These are phyloP conservation scores for Lactifluus volemus DNA, from an alignment of 768 basidiomycete genomes.

Conservation along the genomic window DNA sequence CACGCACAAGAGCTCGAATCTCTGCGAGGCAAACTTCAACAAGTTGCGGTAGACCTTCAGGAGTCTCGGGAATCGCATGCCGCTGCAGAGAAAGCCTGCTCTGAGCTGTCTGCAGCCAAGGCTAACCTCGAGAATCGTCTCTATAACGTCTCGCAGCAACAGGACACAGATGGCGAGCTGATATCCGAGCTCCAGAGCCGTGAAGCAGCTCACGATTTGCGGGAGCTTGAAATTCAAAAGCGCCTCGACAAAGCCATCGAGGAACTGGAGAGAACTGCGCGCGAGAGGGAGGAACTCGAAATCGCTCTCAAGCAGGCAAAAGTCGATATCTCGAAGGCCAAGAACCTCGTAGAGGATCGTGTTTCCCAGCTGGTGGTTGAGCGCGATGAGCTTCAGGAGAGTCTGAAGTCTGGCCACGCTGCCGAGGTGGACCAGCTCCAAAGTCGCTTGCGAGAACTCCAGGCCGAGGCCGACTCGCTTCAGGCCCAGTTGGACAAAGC, in stretches of 20 bases:
- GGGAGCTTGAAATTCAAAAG: slow-evolving; percentile 3
- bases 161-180: background rate
- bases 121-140: slow-evolving; percentile 16
- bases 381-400: slow-evolving; percentile 27
- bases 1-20: slow-evolving; percentile 19
- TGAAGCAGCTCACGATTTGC: background rate
- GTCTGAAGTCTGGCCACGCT: slow-evolving; percentile 20
- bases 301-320: background rate
- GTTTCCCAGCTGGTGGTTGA: slow-evolving; percentile 16
- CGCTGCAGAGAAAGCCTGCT: slow-evolving; percentile 28
- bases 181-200: slow-evolving; percentile 3
- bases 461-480: slow-evolving; percentile 7
- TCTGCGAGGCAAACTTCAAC: slow-evolving; percentile 20
- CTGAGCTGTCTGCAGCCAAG: slow-evolving; percentile 11
- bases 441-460: slow-evolving; percentile 12
- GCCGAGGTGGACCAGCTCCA: slow-evolving; percentile 17
- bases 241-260: slow-evolving; percentile 4
- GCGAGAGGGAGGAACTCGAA: slow-evolving; percentile 10
- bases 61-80: slow-evolving; percentile 14
- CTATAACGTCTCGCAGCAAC: background rate
- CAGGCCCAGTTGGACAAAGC: slow-evolving; percentile 12
- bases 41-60: slow-evolving; percentile 18
- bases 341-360: background rate
- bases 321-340: background rate
- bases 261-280: slow-evolving; percentile 1